Evolutionary conservation across 108 stramenopile genomes (phyloP), one percentile per base, ranked within the genome.

Genomic region (Cyclotella sp.): DNA sequence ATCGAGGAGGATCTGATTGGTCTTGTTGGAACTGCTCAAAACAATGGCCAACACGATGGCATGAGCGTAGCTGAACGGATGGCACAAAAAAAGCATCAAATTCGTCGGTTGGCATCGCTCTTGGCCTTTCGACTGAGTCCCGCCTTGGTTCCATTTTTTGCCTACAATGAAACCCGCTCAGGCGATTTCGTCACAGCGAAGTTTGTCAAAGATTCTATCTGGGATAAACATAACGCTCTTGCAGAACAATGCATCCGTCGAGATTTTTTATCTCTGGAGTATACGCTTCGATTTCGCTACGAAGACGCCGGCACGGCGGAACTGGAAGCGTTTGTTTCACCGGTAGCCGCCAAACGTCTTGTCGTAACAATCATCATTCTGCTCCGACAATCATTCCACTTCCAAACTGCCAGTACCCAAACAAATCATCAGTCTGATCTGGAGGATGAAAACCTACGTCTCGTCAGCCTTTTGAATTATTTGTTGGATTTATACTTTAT

Each of bases 91-190:
- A 4, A 28, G 24, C 18, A 16, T 22, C 19, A 65, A n/a, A 26
- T 80, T 29, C 39, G 26, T n/a, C 9, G 27, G 13, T 49, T 55
- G 15, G 69, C 73, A 14, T 65, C 68, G 3, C 9, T 73, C 9
- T 39, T 80, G 62, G 79, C 79, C 16, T 80, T 74, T 57, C 60
- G 79, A n/a, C 12, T 70, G 53, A 80, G 61, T 34, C 79, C 72
- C 13, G 42, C 72, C 24, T 72, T 80, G 26, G 43, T 74, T 34
- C 54, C 73, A 0, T 74, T 74, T 28, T 81, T 52, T 70, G 4
- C 54, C 18, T 61, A 39, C 28, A n/a, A 26, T 14, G 41, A n/a
- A 6, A 49, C 9, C 41, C 28, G 22, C 30, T 39, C 28, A 21
- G 14, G 1, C 41, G 54, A 34, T 46, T 16, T 18, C 22, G 22